Evolutionary conservation across 2,329 filamentous ascomycete genomes (phyloP), one percentile per base, ranked within the genome.

Genomic region (Elsinoe necatrix): DNA sequence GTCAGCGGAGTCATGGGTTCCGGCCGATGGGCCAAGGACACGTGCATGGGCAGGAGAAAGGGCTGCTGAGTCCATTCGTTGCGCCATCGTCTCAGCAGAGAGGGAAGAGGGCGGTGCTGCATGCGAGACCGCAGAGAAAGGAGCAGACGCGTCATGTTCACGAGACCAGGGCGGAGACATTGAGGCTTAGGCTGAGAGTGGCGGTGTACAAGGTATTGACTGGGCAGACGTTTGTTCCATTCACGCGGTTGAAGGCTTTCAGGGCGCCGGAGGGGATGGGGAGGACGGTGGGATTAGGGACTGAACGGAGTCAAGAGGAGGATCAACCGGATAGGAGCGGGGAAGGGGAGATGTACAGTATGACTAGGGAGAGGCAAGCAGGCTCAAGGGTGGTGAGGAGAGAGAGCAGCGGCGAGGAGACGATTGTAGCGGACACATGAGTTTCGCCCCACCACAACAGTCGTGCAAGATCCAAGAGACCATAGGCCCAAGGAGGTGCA

Each of bases 181-280:
- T 90, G 43, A 79, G 79, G 54, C 77, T 88, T 8, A 80, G 86
- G n/a, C 79, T 91, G 14, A 77, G 80, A 25, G 78, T 89, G 18
- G 87, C 85, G 12, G 80, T 80, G 65, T 90, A 89, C 75, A 90
- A 90, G 71, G 76, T 91, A 62, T 79, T 78, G 57, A 90, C 86
- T 1, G 83, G 86, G 59, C 87, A 91, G 69, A 79, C 82, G 55
- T 73, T 80, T 57, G 76, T 87, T 25, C 83, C 85, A 1, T 77
- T 88, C 59, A 75, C 82, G 56, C 71, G 80, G 45, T 74, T 89
- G 55, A 64, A 59, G 58, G 65, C 58, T 60, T 57, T 61, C 45
- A 65, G 66, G 14, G 18, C 54, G 43, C 55, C 42, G 5, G 54
- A 56, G 29, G 39, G 54, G n/a, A 56, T 42, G 42, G 39, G 54